phyloP scores from a whole-genome alignment of 208 protist genomes.

The Trypanosomatidae sp. region DNA sequence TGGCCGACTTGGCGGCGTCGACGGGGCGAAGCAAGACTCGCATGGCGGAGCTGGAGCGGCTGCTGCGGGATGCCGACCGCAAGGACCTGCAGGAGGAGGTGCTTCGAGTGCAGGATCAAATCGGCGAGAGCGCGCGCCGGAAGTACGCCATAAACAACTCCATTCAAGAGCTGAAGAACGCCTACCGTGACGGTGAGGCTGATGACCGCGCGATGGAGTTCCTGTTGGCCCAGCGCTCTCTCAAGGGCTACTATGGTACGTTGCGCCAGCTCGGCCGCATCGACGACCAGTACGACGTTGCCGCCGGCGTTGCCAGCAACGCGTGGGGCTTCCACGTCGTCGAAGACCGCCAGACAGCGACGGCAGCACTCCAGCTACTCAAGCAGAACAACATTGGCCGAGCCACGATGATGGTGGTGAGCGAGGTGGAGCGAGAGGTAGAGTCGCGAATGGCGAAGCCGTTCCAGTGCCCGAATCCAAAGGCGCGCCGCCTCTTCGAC shows the following conservation, averaged over 20 bases:
- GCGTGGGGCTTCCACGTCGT: constrained; percentile 98
- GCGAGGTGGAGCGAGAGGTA: constrained; percentile 87
- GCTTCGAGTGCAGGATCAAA: constrained; percentile 69
- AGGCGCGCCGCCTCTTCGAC: constrained; percentile 92
- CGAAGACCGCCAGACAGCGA: constrained; percentile 92
- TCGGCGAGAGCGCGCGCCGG: constrained; percentile 53
- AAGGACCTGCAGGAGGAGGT: constrained; percentile 57
- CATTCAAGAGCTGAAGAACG: constrained; percentile 84
- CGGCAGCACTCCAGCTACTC: constrained; percentile 91
- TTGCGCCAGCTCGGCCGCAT: constrained; percentile 98
- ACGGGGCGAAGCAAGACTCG: constrained; percentile 28
- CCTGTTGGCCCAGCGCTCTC: constrained; percentile 73
- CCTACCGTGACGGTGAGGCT: constrained; percentile 77
- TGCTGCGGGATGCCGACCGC: constrained; percentile 45
- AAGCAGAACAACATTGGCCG: constrained; percentile 94
- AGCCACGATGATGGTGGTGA: constrained; percentile 98
- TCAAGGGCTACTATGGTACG: constrained; percentile 95
- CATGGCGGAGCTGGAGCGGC: constrained; percentile 47
- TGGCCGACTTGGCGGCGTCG: constrained; percentile 37
- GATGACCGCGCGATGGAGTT: constrained; percentile 89
- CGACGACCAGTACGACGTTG: constrained; percentile 96
- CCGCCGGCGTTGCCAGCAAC: constrained; percentile 96
- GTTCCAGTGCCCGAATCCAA: constrained; percentile 62
- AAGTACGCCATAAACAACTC: constrained; percentile 79
- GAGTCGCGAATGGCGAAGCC: constrained; percentile 35